A percentile compares a stretch with the other conserved stretches of the same genome.
These are phyloP conservation scores for Pestalotiopsis sp. DNA, from an alignment of 2,329 filamentous ascomycete genomes.

Conservation along the genomic window DNA sequence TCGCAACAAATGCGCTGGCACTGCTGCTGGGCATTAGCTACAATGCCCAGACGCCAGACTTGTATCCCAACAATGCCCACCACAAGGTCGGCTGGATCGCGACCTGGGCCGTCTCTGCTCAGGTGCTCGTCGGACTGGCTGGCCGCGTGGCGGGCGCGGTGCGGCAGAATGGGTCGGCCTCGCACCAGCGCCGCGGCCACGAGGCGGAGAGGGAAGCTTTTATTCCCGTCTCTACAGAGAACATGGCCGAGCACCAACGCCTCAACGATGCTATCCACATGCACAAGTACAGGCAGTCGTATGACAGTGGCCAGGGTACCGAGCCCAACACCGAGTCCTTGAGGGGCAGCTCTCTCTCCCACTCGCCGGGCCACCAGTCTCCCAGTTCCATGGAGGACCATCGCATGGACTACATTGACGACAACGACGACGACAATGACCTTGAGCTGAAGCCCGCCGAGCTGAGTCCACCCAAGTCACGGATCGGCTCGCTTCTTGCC, in stretches of 20 bases:
- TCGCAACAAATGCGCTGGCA: slow-evolving; percentile 65
- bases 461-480: slow-evolving; percentile 45
- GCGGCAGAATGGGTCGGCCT: slow-evolving; percentile 13
- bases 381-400: slow-evolving; percentile 37
- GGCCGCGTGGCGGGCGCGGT: slow-evolving; percentile 59
- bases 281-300: slow-evolving; percentile 59
- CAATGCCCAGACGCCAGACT: slow-evolving; percentile 78
- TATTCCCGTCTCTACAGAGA: slow-evolving; percentile 62
- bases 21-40: slow-evolving; percentile 71
- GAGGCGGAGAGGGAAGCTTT: slow-evolving; percentile 53
- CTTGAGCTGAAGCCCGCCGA: slow-evolving; percentile 43
- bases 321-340: slow-evolving; percentile 70
- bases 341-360: slow-evolving; percentile 64
- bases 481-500: slow-evolving; percentile 54
- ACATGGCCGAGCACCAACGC: slow-evolving; percentile 54
- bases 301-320: slow-evolving; percentile 76
- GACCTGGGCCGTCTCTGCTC: slow-evolving; percentile 71
- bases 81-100: slow-evolving; percentile 86
- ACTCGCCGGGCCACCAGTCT: slow-evolving; percentile 51
- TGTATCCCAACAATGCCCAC: slow-evolving; percentile 88
- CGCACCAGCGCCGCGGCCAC: slow-evolving; percentile 8
- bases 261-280: slow-evolving; percentile 38
- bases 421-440: slow-evolving; percentile 41
- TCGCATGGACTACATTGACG: slow-evolving; percentile 44
- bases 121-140: slow-evolving; percentile 70